A percentile compares a stretch with the other conserved stretches of the same genome.
phyloP scores from a whole-genome alignment of 140 eudicot genomes.

The Ambrosia hybrid region DNA sequence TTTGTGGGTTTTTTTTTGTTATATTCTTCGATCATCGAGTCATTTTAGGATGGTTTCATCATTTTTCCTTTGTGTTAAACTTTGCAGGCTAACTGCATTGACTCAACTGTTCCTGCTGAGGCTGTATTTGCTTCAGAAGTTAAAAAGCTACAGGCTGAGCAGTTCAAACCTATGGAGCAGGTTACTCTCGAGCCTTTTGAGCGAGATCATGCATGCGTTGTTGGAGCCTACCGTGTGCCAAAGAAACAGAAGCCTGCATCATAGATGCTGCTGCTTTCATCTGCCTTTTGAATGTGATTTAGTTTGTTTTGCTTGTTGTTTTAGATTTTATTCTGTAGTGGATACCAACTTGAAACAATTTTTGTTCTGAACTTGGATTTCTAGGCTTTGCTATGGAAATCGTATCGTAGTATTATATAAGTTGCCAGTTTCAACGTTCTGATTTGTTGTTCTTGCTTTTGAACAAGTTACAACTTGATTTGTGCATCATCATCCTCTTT shows the following conservation, averaged over 20 bases:
- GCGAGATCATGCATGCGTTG: conserved; percentile 82
- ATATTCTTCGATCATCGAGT: neutral
- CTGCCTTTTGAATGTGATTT: no score
- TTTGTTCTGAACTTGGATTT: no score
- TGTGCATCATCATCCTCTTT: no score
- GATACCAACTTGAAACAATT: no score
- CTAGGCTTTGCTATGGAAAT: no score
- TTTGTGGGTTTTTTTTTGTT: neutral
- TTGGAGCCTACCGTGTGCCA: conserved; percentile 66
- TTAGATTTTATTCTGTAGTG: no score
- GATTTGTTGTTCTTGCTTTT: no score
- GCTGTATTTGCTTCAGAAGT: conserved; percentile 84
- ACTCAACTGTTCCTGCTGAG: conserved; percentile 78
- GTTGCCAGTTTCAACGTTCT: no score
- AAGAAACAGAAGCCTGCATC: conserved; percentile 58
- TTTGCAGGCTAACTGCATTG: conserved; percentile 78
- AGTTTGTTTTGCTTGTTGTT: no score
- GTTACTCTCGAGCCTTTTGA: conserved; percentile 79
- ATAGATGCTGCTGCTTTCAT: neutral
- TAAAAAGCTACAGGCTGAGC: conserved; percentile 67
- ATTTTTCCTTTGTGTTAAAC: neutral
- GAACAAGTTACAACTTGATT: no score
- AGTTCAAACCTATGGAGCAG: conserved; percentile 60
- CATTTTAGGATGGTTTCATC: neutral
- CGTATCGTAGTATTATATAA: no score